A percentile compares a stretch with the other conserved stretches of the same genome.
phyloP scores from a whole-genome alignment of 129 eudicot species.

The Ambrosia artemisiifolia region DNA sequence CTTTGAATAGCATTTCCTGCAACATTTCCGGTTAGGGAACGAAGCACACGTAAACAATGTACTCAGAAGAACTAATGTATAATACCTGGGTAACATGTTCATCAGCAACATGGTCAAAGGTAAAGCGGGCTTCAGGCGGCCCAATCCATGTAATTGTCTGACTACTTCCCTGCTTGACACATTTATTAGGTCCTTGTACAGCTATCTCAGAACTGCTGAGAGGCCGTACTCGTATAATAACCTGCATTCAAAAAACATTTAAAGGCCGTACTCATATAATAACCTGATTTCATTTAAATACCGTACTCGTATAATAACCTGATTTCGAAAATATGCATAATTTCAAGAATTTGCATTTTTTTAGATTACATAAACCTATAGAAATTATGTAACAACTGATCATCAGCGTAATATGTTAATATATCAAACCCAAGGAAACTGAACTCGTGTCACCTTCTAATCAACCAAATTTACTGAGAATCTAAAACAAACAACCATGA shows the following conservation, averaged over 20 bases:
- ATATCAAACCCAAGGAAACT: background rate
- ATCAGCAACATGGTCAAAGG: slow-evolving; percentile 92
- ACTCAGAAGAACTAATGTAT: background rate
- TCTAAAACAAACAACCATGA: too few relatives aligned
- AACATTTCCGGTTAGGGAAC: background rate
- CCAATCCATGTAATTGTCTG: slow-evolving; percentile 93
- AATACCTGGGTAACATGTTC: slow-evolving; percentile 91
- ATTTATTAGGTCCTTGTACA: slow-evolving; percentile 64
- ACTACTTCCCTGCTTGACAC: slow-evolving; percentile 87
- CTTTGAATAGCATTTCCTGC: slow-evolving; percentile 91
- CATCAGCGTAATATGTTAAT: background rate
- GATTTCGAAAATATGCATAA: too few relatives aligned
- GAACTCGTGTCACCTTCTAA: too few relatives aligned
- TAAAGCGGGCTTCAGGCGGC: slow-evolving; percentile 88
- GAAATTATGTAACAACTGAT: background rate
- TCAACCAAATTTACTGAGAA: too few relatives aligned
- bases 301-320: too few relatives aligned
- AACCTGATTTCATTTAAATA: too few relatives aligned
- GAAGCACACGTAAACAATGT: background rate
- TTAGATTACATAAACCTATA: background rate
- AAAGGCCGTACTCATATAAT: too few relatives aligned
- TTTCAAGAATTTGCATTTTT: too few relatives aligned
- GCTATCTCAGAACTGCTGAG: slow-evolving; percentile 77
- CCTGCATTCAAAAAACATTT: slow-evolving; percentile 39
- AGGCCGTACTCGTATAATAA: slow-evolving; percentile 82